Conservation (phyloP, 2,329 filamentous ascomycete genomes). For the Aspergillus pseudoviridinutans region DNA sequence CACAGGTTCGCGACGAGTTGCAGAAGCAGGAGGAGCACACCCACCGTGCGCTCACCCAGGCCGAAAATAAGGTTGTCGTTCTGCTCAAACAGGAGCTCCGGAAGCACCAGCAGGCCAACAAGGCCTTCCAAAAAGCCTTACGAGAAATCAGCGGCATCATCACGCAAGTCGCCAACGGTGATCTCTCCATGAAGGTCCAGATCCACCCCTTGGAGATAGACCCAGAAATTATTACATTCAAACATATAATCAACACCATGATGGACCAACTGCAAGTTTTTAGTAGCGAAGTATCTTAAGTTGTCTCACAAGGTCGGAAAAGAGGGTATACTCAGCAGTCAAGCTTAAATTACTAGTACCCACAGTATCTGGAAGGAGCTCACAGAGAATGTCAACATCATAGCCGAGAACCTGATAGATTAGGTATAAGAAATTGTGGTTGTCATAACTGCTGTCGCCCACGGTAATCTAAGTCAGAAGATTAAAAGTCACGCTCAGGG, state of each 20-base stretch:
- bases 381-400: slow-evolving; percentile 83
- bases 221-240: slow-evolving; percentile 96
- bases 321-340: slow-evolving; percentile 87
- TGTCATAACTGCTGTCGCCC: slow-evolving; percentile 77
- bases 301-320: slow-evolving; percentile 95
- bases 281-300: slow-evolving; percentile 89
- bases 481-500: slow-evolving; percentile 76
- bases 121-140: slow-evolving; percentile 96
- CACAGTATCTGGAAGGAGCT: slow-evolving; percentile 97
- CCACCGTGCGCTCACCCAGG: slow-evolving; percentile 72
- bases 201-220: slow-evolving; percentile 97
- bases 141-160: slow-evolving; percentile 97
- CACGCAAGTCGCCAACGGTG: slow-evolving; percentile 89
- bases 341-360: slow-evolving; percentile 88
- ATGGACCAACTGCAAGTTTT: slow-evolving; percentile 97
- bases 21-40: slow-evolving; percentile 81
- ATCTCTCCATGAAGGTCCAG: slow-evolving; percentile 92
- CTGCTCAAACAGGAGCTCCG: slow-evolving; percentile 87
- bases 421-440: slow-evolving; percentile 83
- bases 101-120: slow-evolving; percentile 97
- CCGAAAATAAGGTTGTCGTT: slow-evolving; percentile 83
- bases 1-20: slow-evolving; percentile 79
- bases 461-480: slow-evolving; percentile 79
- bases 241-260: slow-evolving; percentile 98
- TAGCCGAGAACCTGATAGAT: slow-evolving; percentile 77